These are phyloP conservation scores for Pyrenopolyporus hunteri DNA, from an alignment of 495 filamentous ascomycete species.

Conservation along the genomic window DNA sequence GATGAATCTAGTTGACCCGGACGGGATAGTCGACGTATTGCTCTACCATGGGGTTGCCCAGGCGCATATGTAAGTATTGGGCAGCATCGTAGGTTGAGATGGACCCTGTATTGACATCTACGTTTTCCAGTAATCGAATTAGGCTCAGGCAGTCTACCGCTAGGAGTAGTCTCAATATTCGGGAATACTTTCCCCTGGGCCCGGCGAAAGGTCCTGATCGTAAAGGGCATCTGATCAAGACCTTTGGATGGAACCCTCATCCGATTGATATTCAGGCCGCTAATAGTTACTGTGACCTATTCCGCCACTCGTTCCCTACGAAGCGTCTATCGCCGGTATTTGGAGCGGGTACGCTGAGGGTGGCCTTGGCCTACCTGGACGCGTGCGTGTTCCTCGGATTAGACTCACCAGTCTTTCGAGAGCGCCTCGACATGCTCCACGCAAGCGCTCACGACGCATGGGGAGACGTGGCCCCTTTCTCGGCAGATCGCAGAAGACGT, in stretches of 20 bases:
- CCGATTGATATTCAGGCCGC: conserved; percentile 62
- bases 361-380: conserved; percentile 51
- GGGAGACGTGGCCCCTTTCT: conserved; percentile 70
- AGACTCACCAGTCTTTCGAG: conserved; percentile 65
- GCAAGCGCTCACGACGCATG: conserved; percentile 68
- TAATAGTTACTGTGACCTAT: conserved; percentile 67
- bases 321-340: conserved; percentile 71
- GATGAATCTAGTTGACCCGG: conserved; percentile 65
- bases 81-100: conserved; percentile 54
- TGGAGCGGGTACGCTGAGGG: conserved; percentile 66
- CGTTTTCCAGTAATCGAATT: conserved; percentile 23
- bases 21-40: conserved; percentile 69
- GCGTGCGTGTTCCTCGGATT: conserved; percentile 59
- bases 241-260: conserved; percentile 48
- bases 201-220: conserved; percentile 46
- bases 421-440: conserved; percentile 68
- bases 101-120: conserved; percentile 43
- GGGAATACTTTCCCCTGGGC: conserved; percentile 54
- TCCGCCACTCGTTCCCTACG: conserved; percentile 66
- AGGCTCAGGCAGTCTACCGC: conserved; percentile 39
- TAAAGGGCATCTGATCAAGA: conserved; percentile 48
- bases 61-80: conserved; percentile 39
- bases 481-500: conserved; percentile 67
- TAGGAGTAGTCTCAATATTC: conserved; percentile 62
- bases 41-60: conserved; percentile 69